Base-by-base conservation (phyloP, 2,329 filamentous ascomycete genomes). In the Ophiocordyceps camponoti-saundersi region DNA sequence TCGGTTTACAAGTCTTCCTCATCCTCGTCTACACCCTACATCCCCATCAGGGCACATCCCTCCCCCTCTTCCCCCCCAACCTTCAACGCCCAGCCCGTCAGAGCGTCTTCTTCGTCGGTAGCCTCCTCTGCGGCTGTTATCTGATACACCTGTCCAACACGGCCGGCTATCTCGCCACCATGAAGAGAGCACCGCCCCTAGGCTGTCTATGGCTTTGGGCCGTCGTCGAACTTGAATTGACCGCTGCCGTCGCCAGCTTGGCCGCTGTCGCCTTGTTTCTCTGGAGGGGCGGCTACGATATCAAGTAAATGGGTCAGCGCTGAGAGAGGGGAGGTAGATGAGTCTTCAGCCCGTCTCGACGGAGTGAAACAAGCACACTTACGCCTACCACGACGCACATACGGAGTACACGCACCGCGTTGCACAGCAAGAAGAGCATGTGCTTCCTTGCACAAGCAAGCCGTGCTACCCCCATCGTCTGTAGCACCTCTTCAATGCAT, bases 181-280 rank as follows among this genome's bases (percentile, higher is more conserved):
- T 96, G 86, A 93, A 95, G 67, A 80, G 79, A 52, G 84, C 88
- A 0, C 92, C 92, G n/a, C 80, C 88, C 6, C 62, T 95, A 15
- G 92, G 87, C 0, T 90, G 85, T 40, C 62, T 96, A 18, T 96
- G 90, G 89, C 75, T 96, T 5, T 96, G 90, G 88, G 79, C 83
- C 30, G 81, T 96, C 21, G 73, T 96, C 44, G 92, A 98, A 66
- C 73, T 95, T 65, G 74, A 86, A 47, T 67, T 94, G 40, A 57
- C 70, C 0, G 79, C 75, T 56, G 85, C 84, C 0, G 65, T 81
- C 1, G 53, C 63, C 13, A 81, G 77, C 52, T 58, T 81, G 34
- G 59, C 61, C 3, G 53, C 64, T 2, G 65, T 68, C 2, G 67
- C 56, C 1, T 58, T 52, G 5, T 80, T 71, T 52, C 57, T 75